These are phyloP conservation scores for Ulmus americana DNA, from an alignment of 331 rosid species.

Conservation along the genomic window DNA sequence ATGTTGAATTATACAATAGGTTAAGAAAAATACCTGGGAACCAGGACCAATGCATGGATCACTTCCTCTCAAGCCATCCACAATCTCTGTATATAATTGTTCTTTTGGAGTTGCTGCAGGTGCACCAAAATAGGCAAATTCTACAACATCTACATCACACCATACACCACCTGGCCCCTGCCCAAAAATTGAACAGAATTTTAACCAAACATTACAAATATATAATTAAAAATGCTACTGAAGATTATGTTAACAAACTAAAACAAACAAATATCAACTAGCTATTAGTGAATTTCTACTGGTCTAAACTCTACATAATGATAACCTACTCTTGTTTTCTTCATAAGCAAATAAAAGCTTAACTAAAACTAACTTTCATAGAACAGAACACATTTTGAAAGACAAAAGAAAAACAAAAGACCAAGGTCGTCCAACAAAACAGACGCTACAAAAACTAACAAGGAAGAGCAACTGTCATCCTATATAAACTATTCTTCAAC, in stretches of 20 bases:
- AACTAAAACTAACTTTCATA: background rate
- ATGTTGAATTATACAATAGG: constrained; percentile 2
- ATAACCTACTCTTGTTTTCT: background rate
- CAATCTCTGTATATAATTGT: constrained; percentile 81
- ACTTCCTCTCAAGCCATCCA: constrained; percentile 89
- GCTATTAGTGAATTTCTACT: no score
- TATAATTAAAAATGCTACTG: no score
- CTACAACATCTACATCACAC: constrained; percentile 99
- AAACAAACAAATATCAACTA: no score
- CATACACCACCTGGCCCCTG: constrained; percentile 99
- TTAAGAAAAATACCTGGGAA: constrained; percentile 68
- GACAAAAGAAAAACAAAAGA: background rate
- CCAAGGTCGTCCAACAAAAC: background rate
- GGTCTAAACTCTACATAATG: no score
- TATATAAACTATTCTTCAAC: no score
- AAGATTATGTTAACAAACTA: no score
- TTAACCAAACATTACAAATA: no score
- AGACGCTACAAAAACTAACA: no score
- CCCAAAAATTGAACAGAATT: constrained; percentile 28
- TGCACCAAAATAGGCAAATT: constrained; percentile 90
- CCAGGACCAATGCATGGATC: constrained; percentile 85
- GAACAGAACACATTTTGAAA: no score
- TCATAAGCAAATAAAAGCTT: background rate
- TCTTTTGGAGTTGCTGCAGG: constrained; percentile 96
- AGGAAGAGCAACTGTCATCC: no score